phyloP scores from a whole-genome alignment of 208 protist species.

The Trichomonas gallinae region DNA sequence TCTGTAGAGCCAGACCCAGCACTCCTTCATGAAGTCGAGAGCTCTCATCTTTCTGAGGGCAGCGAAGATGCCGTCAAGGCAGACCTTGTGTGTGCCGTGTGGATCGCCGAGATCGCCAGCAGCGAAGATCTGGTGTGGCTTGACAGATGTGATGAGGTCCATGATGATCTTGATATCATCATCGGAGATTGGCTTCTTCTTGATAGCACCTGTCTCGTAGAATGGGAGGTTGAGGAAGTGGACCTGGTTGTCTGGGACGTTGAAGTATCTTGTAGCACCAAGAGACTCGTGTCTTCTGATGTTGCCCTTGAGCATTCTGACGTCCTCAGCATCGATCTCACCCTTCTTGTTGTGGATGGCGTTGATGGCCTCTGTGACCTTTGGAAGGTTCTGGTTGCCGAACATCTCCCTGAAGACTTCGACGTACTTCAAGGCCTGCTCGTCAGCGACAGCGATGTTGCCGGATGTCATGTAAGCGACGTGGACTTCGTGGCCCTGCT shows the following conservation, averaged over 20 bases:
- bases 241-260: background rate
- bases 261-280: background rate
- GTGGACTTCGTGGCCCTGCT: background rate
- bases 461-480: slow-evolving; percentile 5
- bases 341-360: background rate
- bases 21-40: background rate
- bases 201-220: background rate
- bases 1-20: background rate
- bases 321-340: background rate
- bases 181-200: background rate
- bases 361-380: background rate
- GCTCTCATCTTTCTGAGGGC: background rate
- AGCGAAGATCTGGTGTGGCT: background rate
- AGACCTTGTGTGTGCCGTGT: background rate
- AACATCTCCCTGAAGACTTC: background rate
- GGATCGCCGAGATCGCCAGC: background rate
- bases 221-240: background rate
- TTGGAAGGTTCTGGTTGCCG: background rate
- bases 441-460: background rate
- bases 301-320: background rate
- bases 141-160: background rate
- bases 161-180: background rate
- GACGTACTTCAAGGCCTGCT: background rate
- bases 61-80: background rate
- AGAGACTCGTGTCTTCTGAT: background rate